These are phyloP conservation scores for Pulveroboletus sp. DNA, from an alignment of 768 basidiomycete species.

Conservation along the genomic window DNA sequence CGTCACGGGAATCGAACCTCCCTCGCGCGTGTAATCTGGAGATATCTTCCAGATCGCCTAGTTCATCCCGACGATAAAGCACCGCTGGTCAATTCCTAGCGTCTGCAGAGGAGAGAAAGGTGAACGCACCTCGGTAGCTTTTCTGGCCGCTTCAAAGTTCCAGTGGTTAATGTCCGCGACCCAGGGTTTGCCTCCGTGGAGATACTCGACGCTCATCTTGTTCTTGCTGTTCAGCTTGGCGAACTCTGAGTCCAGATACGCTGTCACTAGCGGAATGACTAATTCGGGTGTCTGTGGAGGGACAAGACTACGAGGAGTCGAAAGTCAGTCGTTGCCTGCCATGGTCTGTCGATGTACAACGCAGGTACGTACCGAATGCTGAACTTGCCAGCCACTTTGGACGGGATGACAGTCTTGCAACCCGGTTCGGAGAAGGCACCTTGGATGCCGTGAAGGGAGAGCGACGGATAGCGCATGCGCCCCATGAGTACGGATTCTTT, in stretches of 20 bases:
- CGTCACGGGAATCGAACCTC: slow-evolving; percentile 93
- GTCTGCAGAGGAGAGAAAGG: not conserved
- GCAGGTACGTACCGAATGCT: slow-evolving; percentile 70
- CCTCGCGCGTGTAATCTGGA: slow-evolving; percentile 84
- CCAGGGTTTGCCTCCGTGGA: slow-evolving; percentile 90
- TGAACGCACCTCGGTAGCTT: slow-evolving; percentile 65
- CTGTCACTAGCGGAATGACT: slow-evolving; percentile 65
- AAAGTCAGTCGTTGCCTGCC: not conserved
- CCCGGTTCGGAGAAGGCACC: slow-evolving; percentile 86
- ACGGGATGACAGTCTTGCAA: slow-evolving; percentile 92
- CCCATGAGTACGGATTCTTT: slow-evolving; percentile 85
- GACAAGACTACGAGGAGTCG: slow-evolving; percentile 49
- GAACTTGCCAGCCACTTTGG: slow-evolving; percentile 86
- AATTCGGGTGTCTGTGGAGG: slow-evolving; percentile 81
- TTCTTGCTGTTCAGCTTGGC: slow-evolving; percentile 84
- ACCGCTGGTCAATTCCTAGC: not conserved
- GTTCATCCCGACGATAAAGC: not conserved
- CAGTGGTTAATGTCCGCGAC: slow-evolving; percentile 81
- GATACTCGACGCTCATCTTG: slow-evolving; percentile 62
- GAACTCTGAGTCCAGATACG: slow-evolving; percentile 75
- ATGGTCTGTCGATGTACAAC: not conserved
- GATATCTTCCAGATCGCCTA: slow-evolving; percentile 58
- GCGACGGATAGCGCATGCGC: slow-evolving; percentile 84
- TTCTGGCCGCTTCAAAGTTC: slow-evolving; percentile 87
- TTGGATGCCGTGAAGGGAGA: slow-evolving; percentile 94